Conservation (phyloP, 176 grass and related monocot species). For the Puya raimondii region DNA sequence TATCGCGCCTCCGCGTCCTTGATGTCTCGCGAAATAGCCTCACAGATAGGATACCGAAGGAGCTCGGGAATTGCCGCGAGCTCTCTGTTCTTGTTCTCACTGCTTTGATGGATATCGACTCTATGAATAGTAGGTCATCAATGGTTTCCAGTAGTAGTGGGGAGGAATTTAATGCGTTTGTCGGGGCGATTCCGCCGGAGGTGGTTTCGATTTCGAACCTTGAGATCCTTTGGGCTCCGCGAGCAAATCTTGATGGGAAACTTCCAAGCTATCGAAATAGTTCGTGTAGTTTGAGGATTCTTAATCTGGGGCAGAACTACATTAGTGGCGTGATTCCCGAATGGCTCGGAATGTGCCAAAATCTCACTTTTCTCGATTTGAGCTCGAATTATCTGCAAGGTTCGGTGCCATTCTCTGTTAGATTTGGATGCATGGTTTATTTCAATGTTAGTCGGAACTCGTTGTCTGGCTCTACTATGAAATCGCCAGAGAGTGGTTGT, state of each 20-base stretch:
- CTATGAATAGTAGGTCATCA: not conserved
- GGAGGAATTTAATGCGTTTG: conserved; percentile 58
- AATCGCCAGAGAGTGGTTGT: conserved; percentile 11
- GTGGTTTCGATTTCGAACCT: conserved; percentile 32
- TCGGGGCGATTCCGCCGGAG: conserved; percentile 30
- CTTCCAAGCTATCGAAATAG: conserved; percentile 30
- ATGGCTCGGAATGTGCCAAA: conserved; percentile 36
- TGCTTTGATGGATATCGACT: conserved; percentile 23
- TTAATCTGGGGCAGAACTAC: conserved; percentile 62
- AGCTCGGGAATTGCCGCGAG: conserved; percentile 36
- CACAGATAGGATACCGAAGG: conserved; percentile 41
- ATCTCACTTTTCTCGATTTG: conserved; percentile 55
- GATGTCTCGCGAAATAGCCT: conserved; percentile 68
- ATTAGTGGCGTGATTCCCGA: conserved; percentile 26
- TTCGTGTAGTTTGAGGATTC: conserved; percentile 34
- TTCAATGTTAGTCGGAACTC: conserved; percentile 50
- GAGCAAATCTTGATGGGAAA: conserved; percentile 36
- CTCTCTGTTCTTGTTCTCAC: conserved; percentile 58
- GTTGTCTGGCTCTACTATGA: conserved; percentile 26
- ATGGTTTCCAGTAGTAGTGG: conserved; percentile 11
- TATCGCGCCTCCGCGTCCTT: conserved; percentile 35
- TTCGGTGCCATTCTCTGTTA: conserved; percentile 22
- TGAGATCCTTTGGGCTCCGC: conserved; percentile 60
- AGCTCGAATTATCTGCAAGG: conserved; percentile 50
- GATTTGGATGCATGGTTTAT: conserved; percentile 36